Evolutionary conservation across 2,329 filamentous ascomycete species (phyloP), one percentile per base, ranked within the genome.

Genomic region (Sporothrix luriei): DNA sequence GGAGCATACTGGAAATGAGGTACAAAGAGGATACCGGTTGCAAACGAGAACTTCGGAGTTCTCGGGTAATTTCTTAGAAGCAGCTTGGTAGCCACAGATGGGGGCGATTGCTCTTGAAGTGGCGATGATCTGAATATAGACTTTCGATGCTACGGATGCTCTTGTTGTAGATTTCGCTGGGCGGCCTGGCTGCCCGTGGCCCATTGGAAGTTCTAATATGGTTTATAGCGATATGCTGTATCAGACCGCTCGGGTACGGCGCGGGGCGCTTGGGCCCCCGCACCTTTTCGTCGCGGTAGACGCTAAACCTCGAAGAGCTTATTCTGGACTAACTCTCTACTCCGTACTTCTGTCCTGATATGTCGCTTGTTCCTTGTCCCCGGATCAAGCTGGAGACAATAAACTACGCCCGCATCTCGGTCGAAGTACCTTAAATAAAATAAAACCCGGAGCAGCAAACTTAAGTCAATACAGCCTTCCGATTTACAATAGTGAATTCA

Each of bases 251-350:
- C 33, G 67, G 54, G 52, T 24, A 33, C 57, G 43, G 21, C 57
- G 69, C 57, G 59, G 66, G 66, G 69, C 59, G 66, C 66, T 69
- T 66, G 57, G 66, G 68, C 66, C 69, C 69, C 69, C 69, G 69
- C 55, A 70, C 43, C 49, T 46, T 24, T 19, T 46, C n/a, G 13
- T 62, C 52, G 33, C 33, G 5, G 33, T 33, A 7, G 4, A 7
- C 6, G 33, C 33, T 33, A 33, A 33, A 33, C 33, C 4, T 9
- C 6, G 33, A 33, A 0, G 33, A 33, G 33, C 33, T 33, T 33
- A 33, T 33, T 33, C 33, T 33, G 33, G 33, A 33, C 33, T 9
- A 33, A 33, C 33, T 33, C 33, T 33, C 33, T 33, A 33, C 33
- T 33, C 33, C 9, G 6, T 33, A 33, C 9, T 33, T 33, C 33